Conservation (phyloP, 805 yeast genomes). For the Hyphopichia homilentoma region DNA sequence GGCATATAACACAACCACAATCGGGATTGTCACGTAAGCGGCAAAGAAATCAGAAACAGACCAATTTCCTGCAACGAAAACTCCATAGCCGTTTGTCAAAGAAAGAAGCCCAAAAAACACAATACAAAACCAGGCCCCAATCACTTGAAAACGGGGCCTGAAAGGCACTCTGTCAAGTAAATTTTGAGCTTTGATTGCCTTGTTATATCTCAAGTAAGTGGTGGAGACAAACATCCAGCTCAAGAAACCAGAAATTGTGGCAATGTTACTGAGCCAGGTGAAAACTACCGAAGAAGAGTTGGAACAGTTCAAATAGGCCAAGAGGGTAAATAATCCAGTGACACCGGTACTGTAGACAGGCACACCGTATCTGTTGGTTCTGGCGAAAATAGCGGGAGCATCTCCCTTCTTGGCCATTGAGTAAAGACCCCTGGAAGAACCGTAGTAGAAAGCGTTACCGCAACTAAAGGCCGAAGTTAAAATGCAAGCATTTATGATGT, state of each 20-base stretch:
- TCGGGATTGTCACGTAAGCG: constrained; percentile 3
- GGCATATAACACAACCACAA: constrained; percentile 2
- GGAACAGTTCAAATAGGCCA: constrained; percentile 38
- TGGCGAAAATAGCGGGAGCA: constrained; percentile 17
- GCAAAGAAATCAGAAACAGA: constrained; percentile 4
- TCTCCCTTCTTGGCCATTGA: constrained; percentile 15
- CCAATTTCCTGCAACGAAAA: constrained; percentile 3
- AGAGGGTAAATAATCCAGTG: constrained; percentile 16
- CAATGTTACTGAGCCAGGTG: constrained; percentile 68
- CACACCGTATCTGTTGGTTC: constrained; percentile 11
- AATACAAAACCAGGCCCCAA: constrained; percentile 46
- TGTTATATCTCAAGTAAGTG: constrained; percentile 60
- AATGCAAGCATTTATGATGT: constrained; percentile 69
- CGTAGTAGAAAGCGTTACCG: constrained; percentile 35
- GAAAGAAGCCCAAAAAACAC: constrained; percentile 43
- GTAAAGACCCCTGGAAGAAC: constrained; percentile 25
- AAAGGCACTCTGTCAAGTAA: constrained; percentile 50
- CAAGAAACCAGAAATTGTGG: constrained; percentile 65
- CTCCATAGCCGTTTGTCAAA: constrained; percentile 55
- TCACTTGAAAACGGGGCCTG: constrained; percentile 47
- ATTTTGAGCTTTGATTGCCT: constrained; percentile 48
- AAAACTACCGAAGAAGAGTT: constrained; percentile 59
- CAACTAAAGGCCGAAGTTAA: constrained; percentile 75
- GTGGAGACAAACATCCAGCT: constrained; percentile 56
- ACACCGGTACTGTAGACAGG: constrained; percentile 19